phyloP scores from a whole-genome alignment of 2,329 filamentous ascomycete genomes.

The Fusarium mangiferae region DNA sequence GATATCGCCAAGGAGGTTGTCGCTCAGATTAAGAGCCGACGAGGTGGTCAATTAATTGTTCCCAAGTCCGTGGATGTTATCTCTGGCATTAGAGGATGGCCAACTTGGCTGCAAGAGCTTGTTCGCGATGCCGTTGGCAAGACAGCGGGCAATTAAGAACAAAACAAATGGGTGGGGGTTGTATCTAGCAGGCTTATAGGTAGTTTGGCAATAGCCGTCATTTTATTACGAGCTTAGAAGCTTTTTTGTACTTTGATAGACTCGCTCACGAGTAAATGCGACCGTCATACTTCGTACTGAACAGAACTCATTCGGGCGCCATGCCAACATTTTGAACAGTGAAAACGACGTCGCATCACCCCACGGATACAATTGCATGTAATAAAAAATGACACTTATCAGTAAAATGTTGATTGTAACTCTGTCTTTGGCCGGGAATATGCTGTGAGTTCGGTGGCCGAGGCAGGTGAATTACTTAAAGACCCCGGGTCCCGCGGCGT shows the following conservation, averaged over 20 bases:
- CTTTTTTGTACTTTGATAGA: not conserved
- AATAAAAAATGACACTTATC: accelerated
- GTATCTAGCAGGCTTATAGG: not conserved
- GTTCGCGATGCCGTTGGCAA: slow-evolving; percentile 46
- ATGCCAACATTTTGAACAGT: not conserved
- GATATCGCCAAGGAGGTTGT: slow-evolving; percentile 56
- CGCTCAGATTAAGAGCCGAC: slow-evolving; percentile 55
- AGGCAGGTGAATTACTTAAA: not conserved
- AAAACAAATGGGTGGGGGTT: not conserved
- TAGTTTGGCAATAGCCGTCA: not conserved
- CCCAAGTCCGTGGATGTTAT: slow-evolving; percentile 43
- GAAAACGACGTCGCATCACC: not conserved
- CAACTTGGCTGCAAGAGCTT: slow-evolving; percentile 50
- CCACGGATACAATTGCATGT: not conserved
- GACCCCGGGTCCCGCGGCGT: not conserved
- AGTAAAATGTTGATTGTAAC: accelerated
- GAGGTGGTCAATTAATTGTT: slow-evolving; percentile 59
- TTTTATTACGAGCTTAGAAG: accelerated
- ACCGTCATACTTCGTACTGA: too few relatives aligned
- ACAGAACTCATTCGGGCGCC: not conserved
- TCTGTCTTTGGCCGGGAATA: not conserved
- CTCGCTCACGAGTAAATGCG: not conserved
- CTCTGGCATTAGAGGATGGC: slow-evolving; percentile 54
- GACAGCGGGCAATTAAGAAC: not conserved
- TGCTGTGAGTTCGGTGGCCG: not conserved